Evolutionary conservation across 805 yeast species (phyloP), one percentile per base, ranked within the genome.

Genomic region (Scheffersomyces coipomensis): DNA sequence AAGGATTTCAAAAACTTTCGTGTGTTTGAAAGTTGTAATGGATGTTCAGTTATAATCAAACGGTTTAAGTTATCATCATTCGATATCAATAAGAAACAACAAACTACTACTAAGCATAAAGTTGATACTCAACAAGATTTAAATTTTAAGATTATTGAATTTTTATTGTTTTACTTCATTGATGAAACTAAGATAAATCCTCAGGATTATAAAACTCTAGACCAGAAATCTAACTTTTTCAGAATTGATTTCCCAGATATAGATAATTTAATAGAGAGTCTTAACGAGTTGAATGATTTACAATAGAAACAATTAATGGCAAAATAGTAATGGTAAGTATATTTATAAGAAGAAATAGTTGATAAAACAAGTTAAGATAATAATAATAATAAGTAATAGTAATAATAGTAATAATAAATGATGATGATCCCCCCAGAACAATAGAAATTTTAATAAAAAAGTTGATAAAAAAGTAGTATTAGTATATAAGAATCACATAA

Each of bases 101-200:
- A 27, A 18, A 25, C 33, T 38, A 27, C 30, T 6, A 27, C 18
- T 27, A 19, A 34, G 11, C 37, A 41, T 12, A 38, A 39, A 22
- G 42, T 35, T 9, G 38, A 42, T 17, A 49, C 45, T 29, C 66
- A 62, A 43, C 80, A 80, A 48, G 71, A 71, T 24, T 73, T 83
- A 11, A 81, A 81, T 48, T 75, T 82, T 46, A 78, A 81, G 48
- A 72, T 81, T 10, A 68, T 85, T 35, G 90, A 85, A 60, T 85
- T 84, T 54, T 61, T 85, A 37, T 76, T 84, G 39, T 81, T 83
- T 53, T 84, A 85, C 51, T 59, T 85, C 39, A 69, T 78, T 7
- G 88, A 88, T 10, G 91, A 83, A 55, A 60, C 27, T 2, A 39
- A 37, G 2, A 33, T 40, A 3, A 39, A 37, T n/a, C 24, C 39